Evolutionary conservation across 202 grass and related monocot genomes (phyloP).

Genomic region (Zizania palustris): DNA sequence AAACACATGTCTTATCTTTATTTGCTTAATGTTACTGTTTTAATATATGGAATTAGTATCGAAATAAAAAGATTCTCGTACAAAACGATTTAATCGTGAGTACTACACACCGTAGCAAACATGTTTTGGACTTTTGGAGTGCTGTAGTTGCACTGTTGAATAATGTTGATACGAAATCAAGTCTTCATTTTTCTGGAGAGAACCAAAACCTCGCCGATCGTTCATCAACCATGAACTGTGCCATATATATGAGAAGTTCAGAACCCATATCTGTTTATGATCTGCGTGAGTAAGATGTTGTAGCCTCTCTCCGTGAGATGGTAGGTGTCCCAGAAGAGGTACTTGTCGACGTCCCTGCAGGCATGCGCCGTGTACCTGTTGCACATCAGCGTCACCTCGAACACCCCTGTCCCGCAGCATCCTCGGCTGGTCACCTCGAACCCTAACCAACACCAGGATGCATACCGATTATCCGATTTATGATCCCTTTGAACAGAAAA

Average conservation of each 20-base stretch:
- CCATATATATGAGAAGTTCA: neutral
- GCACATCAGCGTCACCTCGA: slow-evolving; percentile 71
- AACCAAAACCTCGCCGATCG: too few relatives aligned
- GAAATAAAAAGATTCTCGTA: too few relatives aligned
- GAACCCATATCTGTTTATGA: slow-evolving; percentile 52
- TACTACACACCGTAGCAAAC: neutral
- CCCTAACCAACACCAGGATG: slow-evolving; percentile 37
- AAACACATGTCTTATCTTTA: too few relatives aligned
- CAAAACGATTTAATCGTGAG: neutral
- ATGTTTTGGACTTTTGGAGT: neutral
- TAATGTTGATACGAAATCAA: neutral
- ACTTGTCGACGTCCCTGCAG: slow-evolving; percentile 60
- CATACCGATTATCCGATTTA: neutral
- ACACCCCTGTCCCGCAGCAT: slow-evolving; percentile 79
- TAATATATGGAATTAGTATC: too few relatives aligned
- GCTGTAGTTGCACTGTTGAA: neutral
- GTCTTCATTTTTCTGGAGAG: neutral
- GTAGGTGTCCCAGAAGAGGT: slow-evolving; percentile 84
- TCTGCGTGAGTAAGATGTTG: slow-evolving; percentile 48
- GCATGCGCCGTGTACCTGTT: slow-evolving; percentile 59
- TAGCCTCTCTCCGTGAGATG: slow-evolving; percentile 83
- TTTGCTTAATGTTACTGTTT: too few relatives aligned
- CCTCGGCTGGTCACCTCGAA: slow-evolving; percentile 66
- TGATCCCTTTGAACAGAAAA: neutral
- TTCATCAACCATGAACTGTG: neutral